Percentiles rank a stretch among this genome's conserved stretches.
phyloP scores from a whole-genome alignment of 2,329 filamentous ascomycete genomes.

The Ophiocordyceps robertsii region DNA sequence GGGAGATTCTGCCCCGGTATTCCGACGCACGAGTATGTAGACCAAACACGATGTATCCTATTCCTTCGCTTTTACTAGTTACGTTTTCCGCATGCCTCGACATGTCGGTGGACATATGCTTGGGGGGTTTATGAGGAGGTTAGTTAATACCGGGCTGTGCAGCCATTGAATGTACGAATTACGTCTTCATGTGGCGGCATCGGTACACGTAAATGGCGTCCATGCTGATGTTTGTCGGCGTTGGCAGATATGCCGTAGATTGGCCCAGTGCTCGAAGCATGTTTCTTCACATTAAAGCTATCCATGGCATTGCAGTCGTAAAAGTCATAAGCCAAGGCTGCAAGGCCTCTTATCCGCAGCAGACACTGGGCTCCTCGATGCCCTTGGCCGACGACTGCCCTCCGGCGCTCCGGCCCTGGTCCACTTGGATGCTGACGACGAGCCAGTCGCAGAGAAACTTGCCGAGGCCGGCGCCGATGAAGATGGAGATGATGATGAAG shows the following conservation, averaged over 20 bases:
- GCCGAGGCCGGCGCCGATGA: constrained; percentile 38
- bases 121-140: too few species aligned
- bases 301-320: too few species aligned
- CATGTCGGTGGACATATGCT: background rate
- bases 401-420: constrained; percentile 8
- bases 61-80: background rate
- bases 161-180: too few species aligned
- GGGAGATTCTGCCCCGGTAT: background rate
- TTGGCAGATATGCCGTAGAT: too few species aligned
- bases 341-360: constrained; percentile 18
- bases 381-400: constrained; percentile 13
- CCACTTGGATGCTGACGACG: constrained; percentile 25
- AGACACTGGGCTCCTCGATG: constrained; percentile 32
- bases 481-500: constrained; percentile 68
- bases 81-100: background rate
- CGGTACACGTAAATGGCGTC: too few species aligned
- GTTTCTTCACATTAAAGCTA: too few species aligned
- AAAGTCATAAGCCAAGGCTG: too few species aligned
- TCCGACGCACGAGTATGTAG: background rate
- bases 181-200: too few species aligned
- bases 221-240: too few species aligned
- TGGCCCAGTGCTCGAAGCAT: too few species aligned
- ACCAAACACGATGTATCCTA: background rate
- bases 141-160: too few species aligned
- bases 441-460: constrained; percentile 43